Evolutionary conservation across 2,329 filamentous ascomycete genomes (phyloP), one percentile per base, ranked within the genome.

Genomic region (Chalara sp.): DNA sequence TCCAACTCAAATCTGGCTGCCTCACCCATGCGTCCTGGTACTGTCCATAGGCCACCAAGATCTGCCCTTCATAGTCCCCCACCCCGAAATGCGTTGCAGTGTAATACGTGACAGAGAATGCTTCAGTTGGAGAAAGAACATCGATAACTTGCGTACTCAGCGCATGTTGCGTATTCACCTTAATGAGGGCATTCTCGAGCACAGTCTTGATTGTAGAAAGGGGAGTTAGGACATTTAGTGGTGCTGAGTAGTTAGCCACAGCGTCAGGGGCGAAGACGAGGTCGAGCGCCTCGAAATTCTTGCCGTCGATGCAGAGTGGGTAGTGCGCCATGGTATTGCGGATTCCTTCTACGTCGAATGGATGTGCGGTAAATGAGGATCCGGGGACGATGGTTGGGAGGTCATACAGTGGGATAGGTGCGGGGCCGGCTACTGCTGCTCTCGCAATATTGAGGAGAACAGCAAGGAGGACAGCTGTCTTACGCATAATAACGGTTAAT

Each of bases 221-320:
- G 21, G 12, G 12, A 29, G 43, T 45, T 5, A 45, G 32, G 29
- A 45, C 43, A 29, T 45, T 45, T 2, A 45, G 30, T 6, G 43
- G 43, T 5, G 43, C 43, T 11, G 43, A 30, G 43, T 45, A 45
- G 31, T 49, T 49, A 8, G 47, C 40, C 6, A 50, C 43, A 3
- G 48, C 48, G 29, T 50, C 32, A 8, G 48, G 28, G 5, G 48
- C 28, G 29, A 50, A 50, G 12, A 50, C 32, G 10, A 40, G 32
- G 11, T 21, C n/a, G 12, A 50, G 48, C 21, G 42, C 42, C 1
- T 11, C 12, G 33, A 50, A 46, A 30, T 46, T 45, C 48, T 50
- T 50, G 8, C 43, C 48, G 35, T 50, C 48, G 11, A 50, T 50
- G 4, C 42, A 32, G 32, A 50, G 48, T 7, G 48, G 48, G 44